A percentile compares a stretch with the other conserved stretches of the same genome.
These are phyloP conservation scores for Theobroma grandiflorum DNA, from an alignment of 441 rosid genomes.

Conservation along the genomic window DNA sequence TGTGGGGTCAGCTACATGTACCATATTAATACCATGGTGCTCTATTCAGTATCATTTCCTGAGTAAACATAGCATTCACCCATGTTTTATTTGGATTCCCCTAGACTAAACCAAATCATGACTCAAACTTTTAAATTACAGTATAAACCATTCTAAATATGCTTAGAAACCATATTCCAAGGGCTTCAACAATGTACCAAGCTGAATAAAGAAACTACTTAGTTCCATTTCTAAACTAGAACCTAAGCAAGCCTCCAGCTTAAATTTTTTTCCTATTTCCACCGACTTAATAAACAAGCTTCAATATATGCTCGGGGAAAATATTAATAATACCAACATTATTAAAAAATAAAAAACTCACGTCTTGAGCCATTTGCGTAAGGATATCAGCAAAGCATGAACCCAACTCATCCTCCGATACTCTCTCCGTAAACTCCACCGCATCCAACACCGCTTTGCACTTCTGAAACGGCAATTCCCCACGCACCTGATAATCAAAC, in stretches of 20 bases:
- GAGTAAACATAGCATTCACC: background rate
- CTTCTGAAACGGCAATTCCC: constrained; percentile 91
- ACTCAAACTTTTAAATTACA: background rate
- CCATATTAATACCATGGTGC: background rate
- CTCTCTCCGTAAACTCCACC: constrained; percentile 64
- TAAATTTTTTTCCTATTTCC: background rate
- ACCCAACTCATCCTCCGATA: constrained; percentile 62
- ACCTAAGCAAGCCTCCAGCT: background rate
- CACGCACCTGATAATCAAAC: constrained; percentile 73
- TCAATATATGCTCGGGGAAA: background rate
- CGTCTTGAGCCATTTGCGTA: constrained; percentile 96
- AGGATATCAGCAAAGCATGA: constrained; percentile 86
- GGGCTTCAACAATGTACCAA: background rate
- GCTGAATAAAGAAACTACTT: background rate
- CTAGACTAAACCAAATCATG: background rate
- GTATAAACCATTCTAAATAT: background rate
- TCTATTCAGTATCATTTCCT: background rate
- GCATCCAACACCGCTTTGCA: constrained; percentile 78
- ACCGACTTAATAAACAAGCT: background rate
- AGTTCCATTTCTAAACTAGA: background rate
- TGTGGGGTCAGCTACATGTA: background rate
- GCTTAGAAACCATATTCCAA: constrained; percentile 5
- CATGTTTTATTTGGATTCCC: background rate
- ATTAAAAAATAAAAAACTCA: constrained; percentile 37
- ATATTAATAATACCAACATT: background rate